Conservation (phyloP, 139 green algal species). For the Marvania coccoides region DNA sequence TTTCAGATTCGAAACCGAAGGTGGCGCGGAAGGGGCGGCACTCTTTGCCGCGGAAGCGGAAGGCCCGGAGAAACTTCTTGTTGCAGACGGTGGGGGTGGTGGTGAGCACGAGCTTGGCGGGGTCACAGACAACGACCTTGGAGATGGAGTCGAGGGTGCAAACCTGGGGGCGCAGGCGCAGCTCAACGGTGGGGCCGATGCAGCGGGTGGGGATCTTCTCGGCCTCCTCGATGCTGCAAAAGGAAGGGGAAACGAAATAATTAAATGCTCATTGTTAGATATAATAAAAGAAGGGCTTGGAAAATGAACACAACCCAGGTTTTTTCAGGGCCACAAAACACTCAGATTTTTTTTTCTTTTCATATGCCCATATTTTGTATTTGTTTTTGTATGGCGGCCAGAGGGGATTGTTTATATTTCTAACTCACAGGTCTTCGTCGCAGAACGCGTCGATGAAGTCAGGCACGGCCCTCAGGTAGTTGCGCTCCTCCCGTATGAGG, state of each 20-base stretch:
- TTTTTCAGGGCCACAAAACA: background rate
- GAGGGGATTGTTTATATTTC: no score
- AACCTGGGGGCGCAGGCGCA: slow-evolving; percentile 14
- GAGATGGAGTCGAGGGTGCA: slow-evolving; percentile 10
- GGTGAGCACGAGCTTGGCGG: slow-evolving; percentile 24
- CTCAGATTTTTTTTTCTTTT: background rate
- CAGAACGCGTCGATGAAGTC: no score
- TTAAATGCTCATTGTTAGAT: no score
- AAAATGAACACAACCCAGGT: no score
- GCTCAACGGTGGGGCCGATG: slow-evolving; percentile 12
- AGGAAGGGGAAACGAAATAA: no score
- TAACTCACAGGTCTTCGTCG: no score
- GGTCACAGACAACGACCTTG: slow-evolving; percentile 20
- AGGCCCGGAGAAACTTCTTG: slow-evolving; percentile 14
- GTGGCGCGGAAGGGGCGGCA: no score
- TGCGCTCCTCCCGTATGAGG: no score
- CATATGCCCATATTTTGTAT: background rate
- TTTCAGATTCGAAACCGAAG: no score
- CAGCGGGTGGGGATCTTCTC: slow-evolving; percentile 12
- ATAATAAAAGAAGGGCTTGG: background rate
- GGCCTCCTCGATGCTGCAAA: background rate
- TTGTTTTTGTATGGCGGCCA: no score
- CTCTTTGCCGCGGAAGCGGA: slow-evolving; percentile 20
- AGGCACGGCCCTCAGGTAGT: no score
- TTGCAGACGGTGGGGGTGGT: slow-evolving; percentile 25